A percentile compares a stretch with the other conserved stretches of the same genome.
These are phyloP conservation scores for Arthroderma uncinatum DNA, from an alignment of 2,329 filamentous ascomycete genomes.

Conservation along the genomic window DNA sequence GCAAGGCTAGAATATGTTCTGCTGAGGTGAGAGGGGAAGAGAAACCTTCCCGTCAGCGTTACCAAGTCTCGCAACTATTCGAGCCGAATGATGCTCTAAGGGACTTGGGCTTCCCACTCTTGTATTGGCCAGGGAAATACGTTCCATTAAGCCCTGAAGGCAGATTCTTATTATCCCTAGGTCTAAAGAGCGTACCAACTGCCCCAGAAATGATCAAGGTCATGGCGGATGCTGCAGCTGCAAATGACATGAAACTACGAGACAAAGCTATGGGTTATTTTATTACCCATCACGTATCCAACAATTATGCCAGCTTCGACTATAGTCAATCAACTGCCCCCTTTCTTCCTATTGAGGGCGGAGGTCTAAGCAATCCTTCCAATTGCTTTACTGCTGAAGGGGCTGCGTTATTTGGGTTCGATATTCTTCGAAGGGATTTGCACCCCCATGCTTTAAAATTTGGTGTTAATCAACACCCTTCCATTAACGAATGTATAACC, in stretches of 20 bases:
- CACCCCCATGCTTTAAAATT: conserved; percentile 73
- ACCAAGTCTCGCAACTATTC: conserved; percentile 67
- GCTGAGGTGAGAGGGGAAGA: conserved; percentile 51
- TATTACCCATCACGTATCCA: conserved; percentile 63
- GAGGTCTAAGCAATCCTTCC: conserved; percentile 57
- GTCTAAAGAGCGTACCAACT: conserved; percentile 59
- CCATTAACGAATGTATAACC: conserved; percentile 64
- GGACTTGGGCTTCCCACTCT: conserved; percentile 58
- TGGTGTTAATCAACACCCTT: conserved; percentile 71
- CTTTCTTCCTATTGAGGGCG: conserved; percentile 63
- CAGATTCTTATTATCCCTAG: conserved; percentile 60
- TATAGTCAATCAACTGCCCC: conserved; percentile 44
- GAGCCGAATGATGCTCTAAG: conserved; percentile 64
- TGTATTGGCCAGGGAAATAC: conserved; percentile 73
- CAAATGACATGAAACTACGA: conserved; percentile 44
- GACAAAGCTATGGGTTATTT: conserved; percentile 69
- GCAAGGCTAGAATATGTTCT: conserved; percentile 68
- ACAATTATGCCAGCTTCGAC: conserved; percentile 60
- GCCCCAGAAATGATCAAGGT: conserved; percentile 65
- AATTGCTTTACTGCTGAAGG: conserved; percentile 73
- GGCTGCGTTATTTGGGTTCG: conserved; percentile 67
- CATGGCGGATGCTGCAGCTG: conserved; percentile 54
- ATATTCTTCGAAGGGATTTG: conserved; percentile 64
- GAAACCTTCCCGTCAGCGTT: conserved; percentile 47
- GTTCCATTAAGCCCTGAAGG: conserved; percentile 58